These are phyloP conservation scores for Dactylellina drechsleri DNA, from an alignment of 2,329 filamentous ascomycete genomes.

Conservation along the genomic window DNA sequence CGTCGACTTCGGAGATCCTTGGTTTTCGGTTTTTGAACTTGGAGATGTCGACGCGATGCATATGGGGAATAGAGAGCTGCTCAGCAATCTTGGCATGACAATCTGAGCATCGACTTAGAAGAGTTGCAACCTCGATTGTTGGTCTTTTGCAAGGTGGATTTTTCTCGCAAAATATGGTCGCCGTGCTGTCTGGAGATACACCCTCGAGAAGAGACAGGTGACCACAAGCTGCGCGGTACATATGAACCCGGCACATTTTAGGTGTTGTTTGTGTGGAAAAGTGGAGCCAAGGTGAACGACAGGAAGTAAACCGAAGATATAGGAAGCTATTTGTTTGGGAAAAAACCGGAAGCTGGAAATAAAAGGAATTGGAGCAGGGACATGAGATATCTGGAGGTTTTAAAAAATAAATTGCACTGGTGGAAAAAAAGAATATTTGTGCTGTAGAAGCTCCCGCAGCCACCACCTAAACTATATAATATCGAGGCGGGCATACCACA, in stretches of 20 bases:
- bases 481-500: slow-evolving; percentile 42
- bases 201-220: slow-evolving; percentile 43
- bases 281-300: not conserved
- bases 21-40: slow-evolving; percentile 50
- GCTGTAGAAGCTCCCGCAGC: slow-evolving; percentile 12
- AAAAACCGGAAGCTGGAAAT: not conserved
- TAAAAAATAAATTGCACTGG: not conserved
- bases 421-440: not conserved
- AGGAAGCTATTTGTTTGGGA: not conserved
- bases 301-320: slow-evolving; percentile 5
- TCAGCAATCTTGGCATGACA: slow-evolving; percentile 43
- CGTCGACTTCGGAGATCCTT: slow-evolving; percentile 8
- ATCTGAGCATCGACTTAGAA: slow-evolving; percentile 42
- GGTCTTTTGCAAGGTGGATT: slow-evolving; percentile 49
- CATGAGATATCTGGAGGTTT: slow-evolving; percentile 4
- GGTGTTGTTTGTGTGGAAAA: slow-evolving; percentile 6
- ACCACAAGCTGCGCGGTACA: slow-evolving; percentile 53
- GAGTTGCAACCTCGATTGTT: slow-evolving; percentile 43
- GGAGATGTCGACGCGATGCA: slow-evolving; percentile 52
- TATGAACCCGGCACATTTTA: slow-evolving; percentile 51
- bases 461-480: slow-evolving; percentile 44
- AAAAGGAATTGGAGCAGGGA: not conserved
- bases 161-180: slow-evolving; percentile 48
- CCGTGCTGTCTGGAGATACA: slow-evolving; percentile 25
- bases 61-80: slow-evolving; percentile 34